Percentiles rank a stretch among this genome's conserved stretches.
Conservation (phyloP, 345 rosid species). For the Limnanthes douglasii region DNA sequence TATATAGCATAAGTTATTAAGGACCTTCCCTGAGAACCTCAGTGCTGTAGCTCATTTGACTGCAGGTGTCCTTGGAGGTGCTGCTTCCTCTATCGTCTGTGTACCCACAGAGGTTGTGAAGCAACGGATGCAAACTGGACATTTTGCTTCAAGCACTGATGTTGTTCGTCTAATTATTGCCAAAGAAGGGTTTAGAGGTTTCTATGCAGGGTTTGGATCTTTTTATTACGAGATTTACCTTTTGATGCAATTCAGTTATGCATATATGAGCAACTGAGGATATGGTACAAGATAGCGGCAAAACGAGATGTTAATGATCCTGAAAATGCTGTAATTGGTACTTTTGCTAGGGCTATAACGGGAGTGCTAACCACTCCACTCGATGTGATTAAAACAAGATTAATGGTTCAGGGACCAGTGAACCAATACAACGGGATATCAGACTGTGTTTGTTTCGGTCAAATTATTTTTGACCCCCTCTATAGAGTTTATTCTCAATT, state of each 20-base stretch:
- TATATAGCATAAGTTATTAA: slow-evolving; percentile 36
- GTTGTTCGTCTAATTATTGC: slow-evolving; percentile 51
- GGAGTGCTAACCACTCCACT: slow-evolving; percentile 68
- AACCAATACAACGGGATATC: no score
- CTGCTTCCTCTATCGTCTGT: slow-evolving; percentile 60
- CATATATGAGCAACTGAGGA: slow-evolving; percentile 74
- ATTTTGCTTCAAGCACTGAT: slow-evolving; percentile 46
- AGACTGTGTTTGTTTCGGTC: no score
- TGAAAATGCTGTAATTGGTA: slow-evolving; percentile 75
- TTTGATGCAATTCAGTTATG: slow-evolving; percentile 94
- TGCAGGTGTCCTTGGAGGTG: slow-evolving; percentile 73
- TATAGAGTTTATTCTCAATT: no score
- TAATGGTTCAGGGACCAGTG: slow-evolving; percentile 75
- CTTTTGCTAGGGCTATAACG: slow-evolving; percentile 75
- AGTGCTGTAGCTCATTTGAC: slow-evolving; percentile 53
- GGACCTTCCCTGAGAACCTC: slow-evolving; percentile 35
- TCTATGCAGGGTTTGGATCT: slow-evolving; percentile 87
- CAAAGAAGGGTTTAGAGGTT: slow-evolving; percentile 50
- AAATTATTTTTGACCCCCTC: no score
- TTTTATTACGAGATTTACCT: slow-evolving; percentile 79
- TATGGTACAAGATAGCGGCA: slow-evolving; percentile 82
- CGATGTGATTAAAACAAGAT: slow-evolving; percentile 64
- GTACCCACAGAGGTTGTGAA: slow-evolving; percentile 79
- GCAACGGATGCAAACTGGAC: slow-evolving; percentile 70
- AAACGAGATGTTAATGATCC: slow-evolving; percentile 61